Percentiles rank a stretch among this genome's conserved stretches.
phyloP scores from a whole-genome alignment of 495 filamentous ascomycete genomes.

The Penicillium arizonense region DNA sequence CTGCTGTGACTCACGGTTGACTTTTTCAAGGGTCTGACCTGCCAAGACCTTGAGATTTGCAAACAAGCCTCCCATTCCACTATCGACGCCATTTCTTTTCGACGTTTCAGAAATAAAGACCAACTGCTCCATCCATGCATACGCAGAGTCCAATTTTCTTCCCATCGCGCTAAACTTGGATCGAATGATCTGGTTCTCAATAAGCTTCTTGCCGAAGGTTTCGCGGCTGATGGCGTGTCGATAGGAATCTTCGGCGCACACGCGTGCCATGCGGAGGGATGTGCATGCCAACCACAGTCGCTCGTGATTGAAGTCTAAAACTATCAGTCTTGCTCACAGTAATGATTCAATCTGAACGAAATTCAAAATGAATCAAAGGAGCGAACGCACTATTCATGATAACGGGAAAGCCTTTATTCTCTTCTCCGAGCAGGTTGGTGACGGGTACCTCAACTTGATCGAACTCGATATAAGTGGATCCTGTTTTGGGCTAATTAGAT shows the following conservation, averaged over 20 bases:
- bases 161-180: constrained; percentile 38
- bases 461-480: constrained; percentile 29
- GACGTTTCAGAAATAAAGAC: constrained; percentile 30
- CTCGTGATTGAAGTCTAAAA: constrained; percentile 41
- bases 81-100: constrained; percentile 16
- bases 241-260: constrained; percentile 39
- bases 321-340: neutral
- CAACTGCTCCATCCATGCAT: constrained; percentile 40
- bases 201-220: constrained; percentile 40
- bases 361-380: neutral
- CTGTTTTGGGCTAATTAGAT: too few relatives aligned
- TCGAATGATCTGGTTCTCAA: constrained; percentile 38
- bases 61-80: constrained; percentile 33
- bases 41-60: constrained; percentile 46
- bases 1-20: constrained; percentile 53
- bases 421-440: constrained; percentile 31
- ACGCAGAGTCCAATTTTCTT: constrained; percentile 33
- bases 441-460: constrained; percentile 35
- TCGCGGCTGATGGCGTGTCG: constrained; percentile 36
- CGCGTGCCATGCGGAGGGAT: constrained; percentile 33
- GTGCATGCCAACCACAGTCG: constrained; percentile 35
- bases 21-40: constrained; percentile 46
- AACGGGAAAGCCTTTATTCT: constrained; percentile 40
- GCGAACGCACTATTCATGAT: constrained; percentile 36
- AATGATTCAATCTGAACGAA: too few relatives aligned